Percentiles rank a stretch among this genome's conserved stretches.
These are phyloP conservation scores for Saussurea involucrata DNA, from an alignment of 129 eudicot genomes.

Conservation along the genomic window DNA sequence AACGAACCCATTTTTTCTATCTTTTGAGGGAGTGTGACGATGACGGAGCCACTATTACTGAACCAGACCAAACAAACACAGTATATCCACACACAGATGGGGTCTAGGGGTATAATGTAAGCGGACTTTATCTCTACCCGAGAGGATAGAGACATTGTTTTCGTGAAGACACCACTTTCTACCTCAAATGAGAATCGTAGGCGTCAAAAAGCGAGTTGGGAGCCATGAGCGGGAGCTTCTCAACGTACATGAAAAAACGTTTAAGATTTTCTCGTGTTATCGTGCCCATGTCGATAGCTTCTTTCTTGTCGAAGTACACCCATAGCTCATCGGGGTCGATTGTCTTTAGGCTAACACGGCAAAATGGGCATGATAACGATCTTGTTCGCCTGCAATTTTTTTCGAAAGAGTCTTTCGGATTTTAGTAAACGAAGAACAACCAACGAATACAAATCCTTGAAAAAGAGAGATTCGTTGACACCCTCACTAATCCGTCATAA, in stretches of 20 bases:
- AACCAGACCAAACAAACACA: neutral
- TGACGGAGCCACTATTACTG: neutral
- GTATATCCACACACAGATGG: neutral
- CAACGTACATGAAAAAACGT: slow-evolving; percentile 58
- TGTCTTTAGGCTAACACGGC: slow-evolving; percentile 63
- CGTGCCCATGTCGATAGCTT: slow-evolving; percentile 43
- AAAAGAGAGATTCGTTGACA: too few relatives aligned
- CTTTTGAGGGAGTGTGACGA: neutral
- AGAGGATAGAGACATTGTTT: neutral
- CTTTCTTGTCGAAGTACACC: slow-evolving; percentile 54
- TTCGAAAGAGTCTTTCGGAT: neutral
- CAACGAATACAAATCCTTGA: too few relatives aligned
- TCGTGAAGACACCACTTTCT: slow-evolving; percentile 4
- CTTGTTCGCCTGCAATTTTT: slow-evolving; percentile 46
- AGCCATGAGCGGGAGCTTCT: slow-evolving; percentile 54
- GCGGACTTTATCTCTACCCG: neutral
- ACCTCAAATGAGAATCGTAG: slow-evolving; percentile 49
- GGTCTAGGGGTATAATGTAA: neutral
- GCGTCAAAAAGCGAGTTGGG: slow-evolving; percentile 38
- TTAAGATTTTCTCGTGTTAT: slow-evolving; percentile 52
- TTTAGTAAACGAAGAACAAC: neutral
- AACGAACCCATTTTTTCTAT: neutral
- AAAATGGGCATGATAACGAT: slow-evolving; percentile 67
- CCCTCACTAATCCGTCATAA: too few relatives aligned
- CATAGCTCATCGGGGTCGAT: slow-evolving; percentile 56